These are phyloP conservation scores for Fusarium torreyae DNA, from an alignment of 2,329 filamentous ascomycete genomes.

Conservation along the genomic window DNA sequence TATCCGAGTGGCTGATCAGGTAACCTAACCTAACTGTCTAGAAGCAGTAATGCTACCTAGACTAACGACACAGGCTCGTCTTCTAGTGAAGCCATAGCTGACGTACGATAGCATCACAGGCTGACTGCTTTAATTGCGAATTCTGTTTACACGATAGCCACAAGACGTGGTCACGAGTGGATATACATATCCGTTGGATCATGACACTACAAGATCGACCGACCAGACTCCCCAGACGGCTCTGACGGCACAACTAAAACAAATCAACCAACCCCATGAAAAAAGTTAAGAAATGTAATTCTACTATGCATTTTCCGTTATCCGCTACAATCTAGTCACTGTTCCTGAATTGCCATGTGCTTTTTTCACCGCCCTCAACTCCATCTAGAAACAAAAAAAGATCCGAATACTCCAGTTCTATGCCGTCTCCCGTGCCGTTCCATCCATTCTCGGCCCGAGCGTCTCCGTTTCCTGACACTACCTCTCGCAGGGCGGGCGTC, in stretches of 20 bases:
- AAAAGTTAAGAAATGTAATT: background rate
- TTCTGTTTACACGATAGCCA: background rate
- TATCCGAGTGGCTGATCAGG: constrained; percentile 26
- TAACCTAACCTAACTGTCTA: background rate
- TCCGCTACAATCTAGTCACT: background rate
- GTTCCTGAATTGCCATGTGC: background rate
- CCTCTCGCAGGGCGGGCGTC: background rate
- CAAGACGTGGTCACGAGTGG: constrained; percentile 4
- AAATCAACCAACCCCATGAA: constrained; percentile 13
- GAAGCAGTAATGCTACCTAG: background rate
- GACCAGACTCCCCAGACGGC: constrained; percentile 25
- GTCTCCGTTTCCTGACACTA: background rate
- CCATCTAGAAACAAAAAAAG: background rate
- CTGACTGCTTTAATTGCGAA: background rate
- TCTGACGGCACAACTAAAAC: constrained; percentile 34
- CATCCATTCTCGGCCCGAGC: constrained; percentile 27
- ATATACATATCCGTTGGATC: background rate
- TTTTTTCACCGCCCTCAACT: background rate
- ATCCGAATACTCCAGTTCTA: background rate
- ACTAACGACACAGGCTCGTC: too few relatives aligned
- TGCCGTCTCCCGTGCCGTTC: constrained; percentile 31
- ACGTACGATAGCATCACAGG: constrained; percentile 23
- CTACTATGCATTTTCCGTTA: constrained; percentile 10
- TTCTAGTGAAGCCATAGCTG: constrained; percentile 1
- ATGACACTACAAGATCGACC: constrained; percentile 19